Evolutionary conservation across 2,329 filamentous ascomycete genomes (phyloP), one percentile per base, ranked within the genome.

Genomic region (Fusarium pseudonygamai): DNA sequence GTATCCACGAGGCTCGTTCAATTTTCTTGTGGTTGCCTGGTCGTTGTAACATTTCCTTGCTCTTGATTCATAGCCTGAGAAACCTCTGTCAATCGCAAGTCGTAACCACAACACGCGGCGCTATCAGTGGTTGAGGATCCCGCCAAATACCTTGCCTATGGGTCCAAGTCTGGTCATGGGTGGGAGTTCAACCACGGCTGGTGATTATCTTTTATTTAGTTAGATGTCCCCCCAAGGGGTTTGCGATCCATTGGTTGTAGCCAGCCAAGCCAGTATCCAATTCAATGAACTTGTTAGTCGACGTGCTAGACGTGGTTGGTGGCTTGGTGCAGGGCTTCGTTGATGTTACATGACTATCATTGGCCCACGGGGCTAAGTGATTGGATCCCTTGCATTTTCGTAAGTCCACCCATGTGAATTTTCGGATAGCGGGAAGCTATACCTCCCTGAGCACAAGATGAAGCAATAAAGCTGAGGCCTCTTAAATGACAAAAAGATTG

Each of bases 81-180:
- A 55, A 37, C 47, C 28, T 46, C 74, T 73, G 60, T 78, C 73
- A 78, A 78, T 78, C 57, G 65, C n/a, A 64, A 67, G 30, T 60
- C 53, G 56, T 58, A 49, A 53, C 60, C 34, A 34, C 56, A 36
- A 61, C 75, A 77, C 74, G 74, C 72, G 60, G 64, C 34, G 60
- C 43, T 40, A 55, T 52, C 52, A 73, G 63, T 77, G 75, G 75
- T 32, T 57, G 52, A 52, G 67, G 56, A 50, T 50, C 26, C 43
- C n/a, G 24, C 60, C 42, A 30, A 16, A 59, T 24, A 40, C 24
- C 12, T 40, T 24, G 30, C 24, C 12, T 40, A 46, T 61, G 47
- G 55, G 45, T 24, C 34, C 37, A 62, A 46, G 28, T 34, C 55
- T 24, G 37, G 47, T 46, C 42, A 60, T 37, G 42, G 26, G 49